Percentiles rank a stretch among this genome's conserved stretches.
phyloP scores from a whole-genome alignment of 768 basidiomycete genomes.

The Coprinellus micaceus region DNA sequence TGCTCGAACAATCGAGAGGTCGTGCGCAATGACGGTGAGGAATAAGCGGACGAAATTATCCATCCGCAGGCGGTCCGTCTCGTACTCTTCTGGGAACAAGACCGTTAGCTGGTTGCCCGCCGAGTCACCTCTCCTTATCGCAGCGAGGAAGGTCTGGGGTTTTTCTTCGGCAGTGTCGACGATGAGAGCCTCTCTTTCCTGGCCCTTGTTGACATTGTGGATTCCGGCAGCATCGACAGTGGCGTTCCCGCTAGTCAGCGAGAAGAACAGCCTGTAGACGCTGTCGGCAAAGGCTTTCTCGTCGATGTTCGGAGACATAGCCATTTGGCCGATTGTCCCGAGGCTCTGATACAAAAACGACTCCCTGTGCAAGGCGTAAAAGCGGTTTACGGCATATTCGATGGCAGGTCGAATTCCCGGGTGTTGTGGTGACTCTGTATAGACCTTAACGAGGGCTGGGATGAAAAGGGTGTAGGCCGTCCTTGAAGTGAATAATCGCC shows the following conservation, averaged over 20 bases:
- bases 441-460: conserved; percentile 67
- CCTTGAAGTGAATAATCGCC: conserved; percentile 68
- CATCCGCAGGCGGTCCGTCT: conserved; percentile 50
- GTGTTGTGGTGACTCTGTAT: conserved; percentile 56
- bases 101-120: conserved; percentile 39
- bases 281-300: conserved; percentile 50
- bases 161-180: conserved; percentile 68
- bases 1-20: conserved; percentile 61
- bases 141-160: conserved; percentile 64
- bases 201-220: conserved; percentile 53
- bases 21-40: conserved; percentile 77
- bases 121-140: conserved; percentile 42
- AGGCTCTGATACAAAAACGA: conserved; percentile 73
- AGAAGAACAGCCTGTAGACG: conserved; percentile 55
- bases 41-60: conserved; percentile 70
- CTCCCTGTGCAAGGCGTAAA: conserved; percentile 70
- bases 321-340: conserved; percentile 55
- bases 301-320: conserved; percentile 47
- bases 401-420: conserved; percentile 60
- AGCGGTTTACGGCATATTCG: conserved; percentile 67
- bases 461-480: conserved; percentile 75
- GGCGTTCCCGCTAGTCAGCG: conserved; percentile 42
- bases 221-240: conserved; percentile 64
- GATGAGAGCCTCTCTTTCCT: conserved; percentile 71
- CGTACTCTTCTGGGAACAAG: conserved; percentile 57